A percentile compares a stretch with the other conserved stretches of the same genome.
Evolutionary conservation across 257 asterid genomes (phyloP).

Genomic region (Solanum chiquidenum): DNA sequence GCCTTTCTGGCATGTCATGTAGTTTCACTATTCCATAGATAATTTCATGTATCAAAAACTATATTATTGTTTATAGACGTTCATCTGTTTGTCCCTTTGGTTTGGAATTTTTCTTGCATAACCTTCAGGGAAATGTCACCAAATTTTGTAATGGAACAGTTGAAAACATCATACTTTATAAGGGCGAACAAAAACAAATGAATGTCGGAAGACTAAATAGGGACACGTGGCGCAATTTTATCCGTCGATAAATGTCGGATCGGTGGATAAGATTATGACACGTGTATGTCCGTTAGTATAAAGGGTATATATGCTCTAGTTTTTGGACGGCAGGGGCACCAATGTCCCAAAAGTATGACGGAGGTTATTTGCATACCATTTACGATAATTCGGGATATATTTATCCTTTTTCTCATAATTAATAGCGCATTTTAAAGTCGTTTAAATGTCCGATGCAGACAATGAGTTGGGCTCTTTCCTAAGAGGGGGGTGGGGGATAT

Average conservation of each 20-base stretch:
- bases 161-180: background rate
- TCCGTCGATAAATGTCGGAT: no score
- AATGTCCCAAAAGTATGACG: background rate
- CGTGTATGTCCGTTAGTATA: no score
- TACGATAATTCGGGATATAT: no score
- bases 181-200: background rate
- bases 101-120: background rate
- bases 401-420: no score
- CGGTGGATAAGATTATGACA: no score
- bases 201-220: no score
- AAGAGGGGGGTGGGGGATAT: no score
- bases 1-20: background rate
- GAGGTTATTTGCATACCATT: background rate
- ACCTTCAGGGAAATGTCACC: background rate
- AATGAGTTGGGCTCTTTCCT: background rate
- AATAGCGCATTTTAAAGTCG: background rate
- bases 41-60: background rate
- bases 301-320: no score
- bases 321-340: no score
- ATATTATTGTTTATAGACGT: conserved; percentile 3
- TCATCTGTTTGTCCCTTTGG: background rate
- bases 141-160: background rate
- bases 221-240: no score
- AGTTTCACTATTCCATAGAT: background rate
- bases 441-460: accelerated